Conservation (phyloP, 2,329 filamentous ascomycete species). For the Sphaerostilbella broomeana region DNA sequence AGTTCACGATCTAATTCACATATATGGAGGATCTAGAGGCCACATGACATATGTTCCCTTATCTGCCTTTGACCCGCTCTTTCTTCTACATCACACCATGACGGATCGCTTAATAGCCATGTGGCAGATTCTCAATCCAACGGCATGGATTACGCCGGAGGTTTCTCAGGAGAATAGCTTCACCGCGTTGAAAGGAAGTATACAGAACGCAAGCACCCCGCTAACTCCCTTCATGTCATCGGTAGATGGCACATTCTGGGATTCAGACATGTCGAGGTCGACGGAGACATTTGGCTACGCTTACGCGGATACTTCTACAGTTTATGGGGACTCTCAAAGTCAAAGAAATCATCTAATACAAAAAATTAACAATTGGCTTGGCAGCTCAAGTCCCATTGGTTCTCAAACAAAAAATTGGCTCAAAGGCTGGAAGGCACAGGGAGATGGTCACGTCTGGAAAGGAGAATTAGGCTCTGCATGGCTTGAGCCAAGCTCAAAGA, state of each 20-base stretch:
- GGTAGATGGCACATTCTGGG: conserved; percentile 58
- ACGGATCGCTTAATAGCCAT: conserved; percentile 70
- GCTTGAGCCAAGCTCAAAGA: conserved; percentile 22
- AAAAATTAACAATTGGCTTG: conserved; percentile 48
- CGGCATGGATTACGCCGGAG: conserved; percentile 57
- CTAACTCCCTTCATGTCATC: conserved; percentile 61
- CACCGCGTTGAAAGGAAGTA: conserved; percentile 47
- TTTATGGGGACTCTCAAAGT: conserved; percentile 19
- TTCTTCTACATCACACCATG: conserved; percentile 71
- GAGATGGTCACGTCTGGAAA: neutral
- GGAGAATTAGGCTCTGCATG: neutral
- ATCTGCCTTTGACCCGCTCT: conserved; percentile 72
- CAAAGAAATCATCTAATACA: conserved; percentile 29
- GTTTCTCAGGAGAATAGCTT: conserved; percentile 52
- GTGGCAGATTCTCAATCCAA: conserved; percentile 68
- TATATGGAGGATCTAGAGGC: conserved; percentile 51
- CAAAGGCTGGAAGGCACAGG: neutral
- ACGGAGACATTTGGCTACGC: conserved; percentile 63
- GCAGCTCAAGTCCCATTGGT: conserved; percentile 24
- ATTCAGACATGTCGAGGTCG: conserved; percentile 53
- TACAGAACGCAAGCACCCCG: conserved; percentile 49
- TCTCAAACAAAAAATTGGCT: conserved; percentile 9
- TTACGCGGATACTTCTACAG: conserved; percentile 54
- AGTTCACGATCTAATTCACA: conserved; percentile 58
- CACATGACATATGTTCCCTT: conserved; percentile 67